A percentile compares a stretch with the other conserved stretches of the same genome.
Conservation (phyloP, 768 basidiomycete genomes). For the Termitomyces sp. region DNA sequence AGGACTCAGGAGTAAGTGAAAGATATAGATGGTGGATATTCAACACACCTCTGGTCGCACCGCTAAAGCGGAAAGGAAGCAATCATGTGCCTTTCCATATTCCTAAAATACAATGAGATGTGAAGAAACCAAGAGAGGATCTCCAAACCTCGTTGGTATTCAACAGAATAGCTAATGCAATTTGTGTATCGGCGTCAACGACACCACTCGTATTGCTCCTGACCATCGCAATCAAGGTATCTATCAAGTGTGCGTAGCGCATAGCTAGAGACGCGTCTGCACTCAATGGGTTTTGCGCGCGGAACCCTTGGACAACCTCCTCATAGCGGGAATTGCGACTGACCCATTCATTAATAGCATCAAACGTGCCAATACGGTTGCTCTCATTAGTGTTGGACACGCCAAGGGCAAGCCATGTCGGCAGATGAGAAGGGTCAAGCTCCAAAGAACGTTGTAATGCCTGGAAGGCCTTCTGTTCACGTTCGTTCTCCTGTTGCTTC, state of each 20-base stretch:
- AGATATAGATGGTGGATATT: not conserved
- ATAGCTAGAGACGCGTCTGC: constrained; percentile 28
- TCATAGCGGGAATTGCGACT: constrained; percentile 54
- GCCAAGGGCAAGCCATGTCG: constrained; percentile 87
- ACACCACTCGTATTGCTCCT: constrained; percentile 47
- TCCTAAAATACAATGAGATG: constrained; percentile 47
- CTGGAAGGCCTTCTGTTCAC: constrained; percentile 83
- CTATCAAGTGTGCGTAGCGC: constrained; percentile 52
- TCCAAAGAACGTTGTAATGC: constrained; percentile 79
- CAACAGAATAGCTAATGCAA: constrained; percentile 88
- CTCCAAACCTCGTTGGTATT: constrained; percentile 79
- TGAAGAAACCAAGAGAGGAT: not conserved
- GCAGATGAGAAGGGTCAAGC: constrained; percentile 70
- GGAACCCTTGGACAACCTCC: constrained; percentile 36
- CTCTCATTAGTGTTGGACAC: constrained; percentile 90
- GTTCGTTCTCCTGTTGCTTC: constrained; percentile 97
- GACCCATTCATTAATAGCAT: constrained; percentile 85
- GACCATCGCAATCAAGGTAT: constrained; percentile 81
- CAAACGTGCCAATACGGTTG: constrained; percentile 66
- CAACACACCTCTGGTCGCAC: constrained; percentile 76
- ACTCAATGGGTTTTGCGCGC: constrained; percentile 24
- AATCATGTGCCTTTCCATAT: constrained; percentile 88
- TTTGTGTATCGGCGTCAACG: constrained; percentile 92
- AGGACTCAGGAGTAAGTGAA: not conserved
- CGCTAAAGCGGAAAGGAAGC: constrained; percentile 84